phyloP scores from a whole-genome alignment of 2,329 filamentous ascomycete species.

The Drechmeria coniospora region DNA sequence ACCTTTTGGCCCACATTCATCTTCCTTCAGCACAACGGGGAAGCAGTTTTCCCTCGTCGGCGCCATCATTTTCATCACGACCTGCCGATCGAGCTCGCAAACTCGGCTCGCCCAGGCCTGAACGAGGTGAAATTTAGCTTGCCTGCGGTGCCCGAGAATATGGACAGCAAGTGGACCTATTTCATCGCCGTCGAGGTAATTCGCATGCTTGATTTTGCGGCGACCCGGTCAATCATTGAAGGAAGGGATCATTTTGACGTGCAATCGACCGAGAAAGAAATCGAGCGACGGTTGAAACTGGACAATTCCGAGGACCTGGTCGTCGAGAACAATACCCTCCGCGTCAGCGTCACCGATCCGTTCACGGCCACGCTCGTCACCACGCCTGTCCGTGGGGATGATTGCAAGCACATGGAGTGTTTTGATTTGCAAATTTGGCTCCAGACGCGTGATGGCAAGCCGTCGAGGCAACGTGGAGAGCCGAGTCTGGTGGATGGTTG shows the following conservation, averaged over 20 bases:
- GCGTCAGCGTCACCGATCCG: constrained; percentile 48
- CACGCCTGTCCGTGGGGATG: constrained; percentile 52
- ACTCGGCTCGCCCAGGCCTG: constrained; percentile 35
- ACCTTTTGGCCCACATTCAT: constrained; percentile 57
- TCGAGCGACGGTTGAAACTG: constrained; percentile 32
- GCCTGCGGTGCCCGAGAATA: constrained; percentile 12
- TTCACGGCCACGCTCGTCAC: constrained; percentile 50
- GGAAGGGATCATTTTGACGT: constrained; percentile 22
- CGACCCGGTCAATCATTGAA: constrained; percentile 24
- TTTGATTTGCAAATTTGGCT: constrained; percentile 83
- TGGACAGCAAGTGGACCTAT: constrained; percentile 19
- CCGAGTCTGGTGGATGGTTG: constrained; percentile 53
- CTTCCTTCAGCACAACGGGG: constrained; percentile 52
- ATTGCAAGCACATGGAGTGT: constrained; percentile 69
- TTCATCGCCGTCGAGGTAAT: constrained; percentile 58
- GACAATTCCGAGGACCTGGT: constrained; percentile 40
- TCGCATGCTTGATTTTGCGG: constrained; percentile 33
- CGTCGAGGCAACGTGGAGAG: constrained; percentile 18
- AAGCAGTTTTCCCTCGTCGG: constrained; percentile 41
- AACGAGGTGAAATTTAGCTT: constrained; percentile 47
- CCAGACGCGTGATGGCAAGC: constrained; percentile 40
- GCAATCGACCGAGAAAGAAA: constrained; percentile 36
- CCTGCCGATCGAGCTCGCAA: constrained; percentile 59
- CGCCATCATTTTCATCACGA: constrained; percentile 63
- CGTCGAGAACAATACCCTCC: constrained; percentile 39